Evolutionary conservation across 257 asterid genomes (phyloP), one percentile per base, ranked within the genome.

Genomic region (Voacanga thouarsii): DNA sequence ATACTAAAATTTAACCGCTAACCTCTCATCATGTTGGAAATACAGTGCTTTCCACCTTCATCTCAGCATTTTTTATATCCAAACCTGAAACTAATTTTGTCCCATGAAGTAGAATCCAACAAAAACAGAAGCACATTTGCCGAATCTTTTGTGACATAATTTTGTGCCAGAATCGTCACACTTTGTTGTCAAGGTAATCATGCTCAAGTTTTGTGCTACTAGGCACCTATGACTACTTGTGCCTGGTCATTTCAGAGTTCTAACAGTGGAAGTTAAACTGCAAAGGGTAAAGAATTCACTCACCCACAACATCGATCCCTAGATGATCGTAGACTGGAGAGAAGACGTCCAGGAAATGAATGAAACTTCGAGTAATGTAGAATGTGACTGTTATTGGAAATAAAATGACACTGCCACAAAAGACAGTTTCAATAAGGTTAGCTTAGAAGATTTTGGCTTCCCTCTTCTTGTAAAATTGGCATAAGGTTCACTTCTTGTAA

Each of bases 381-480:
- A 81, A 81, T 65, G 84, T 77, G 59, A 81, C 78, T 49, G 76
- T 71, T 51, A 77, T 81, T 71, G 84, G 82, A 74, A 81, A 77
- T 72, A 73, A 59, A 24, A 77, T 81, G 18, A 72, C 84, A 77
- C 84, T 77, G 84, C 79, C 44, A 50, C 39, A 18, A 68, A 12
- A 39, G 56, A 37, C 33, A 21, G 53, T 41, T 51, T n/a, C 3
- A 9, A 45, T 65, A 19, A 37, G 71, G 47, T 66, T 66, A 68
- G 1, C 21, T 51, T 51, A 12, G 21, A 51, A 51, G 57, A 15
- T 51, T 51, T 51, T 16, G 21, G 19, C 57, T 51, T 51, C 23
- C 19, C 15, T 5, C 21, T 11, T 51, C 57, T 15, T 51, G 57
- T 51, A 51, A 16, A 51, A 51, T 16, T 47, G 47, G 45, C 6